A percentile compares a stretch with the other conserved stretches of the same genome.
phyloP scores from a whole-genome alignment of 306 rosid species.

The Senna siamea region DNA sequence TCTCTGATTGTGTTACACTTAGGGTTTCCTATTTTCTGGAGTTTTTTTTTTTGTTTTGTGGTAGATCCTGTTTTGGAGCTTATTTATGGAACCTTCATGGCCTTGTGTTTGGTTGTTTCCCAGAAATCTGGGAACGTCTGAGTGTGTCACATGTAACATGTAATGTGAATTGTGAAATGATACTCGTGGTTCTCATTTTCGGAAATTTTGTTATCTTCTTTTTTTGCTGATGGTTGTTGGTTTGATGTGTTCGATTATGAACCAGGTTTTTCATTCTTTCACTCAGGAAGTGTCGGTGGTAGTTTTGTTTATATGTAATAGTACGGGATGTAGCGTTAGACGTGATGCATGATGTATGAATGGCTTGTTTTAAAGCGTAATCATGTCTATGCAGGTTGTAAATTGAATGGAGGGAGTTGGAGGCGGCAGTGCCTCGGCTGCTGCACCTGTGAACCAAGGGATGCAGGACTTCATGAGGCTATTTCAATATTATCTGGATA shows the following conservation, averaged over 20 bases:
- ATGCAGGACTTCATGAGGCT: slow-evolving; percentile 61
- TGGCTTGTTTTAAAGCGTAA: slow-evolving; percentile 27
- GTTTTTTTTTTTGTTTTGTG: neutral
- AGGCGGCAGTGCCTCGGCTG: slow-evolving; percentile 63
- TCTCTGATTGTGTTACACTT: neutral
- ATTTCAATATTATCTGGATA: slow-evolving; percentile 75
- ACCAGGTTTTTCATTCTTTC: neutral
- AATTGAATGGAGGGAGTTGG: slow-evolving; percentile 82
- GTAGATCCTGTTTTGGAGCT: slow-evolving; percentile 10
- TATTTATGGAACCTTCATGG: no score
- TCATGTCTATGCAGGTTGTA: slow-evolving; percentile 49
- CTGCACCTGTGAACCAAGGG: slow-evolving; percentile 69
- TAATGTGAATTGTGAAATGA: neutral
- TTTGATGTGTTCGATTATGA: neutral
- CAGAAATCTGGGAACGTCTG: neutral
- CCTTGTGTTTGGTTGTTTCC: neutral
- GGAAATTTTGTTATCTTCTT: neutral
- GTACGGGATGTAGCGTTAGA: neutral
- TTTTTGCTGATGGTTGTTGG: neutral
- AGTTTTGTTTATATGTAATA: neutral
- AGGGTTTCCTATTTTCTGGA: slow-evolving; percentile 33
- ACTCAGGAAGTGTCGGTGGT: neutral
- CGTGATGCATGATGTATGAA: neutral
- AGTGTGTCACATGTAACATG: neutral
- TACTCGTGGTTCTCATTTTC: neutral